Base-by-base conservation (phyloP, 768 basidiomycete genomes). In the Pluteus cervinus region DNA sequence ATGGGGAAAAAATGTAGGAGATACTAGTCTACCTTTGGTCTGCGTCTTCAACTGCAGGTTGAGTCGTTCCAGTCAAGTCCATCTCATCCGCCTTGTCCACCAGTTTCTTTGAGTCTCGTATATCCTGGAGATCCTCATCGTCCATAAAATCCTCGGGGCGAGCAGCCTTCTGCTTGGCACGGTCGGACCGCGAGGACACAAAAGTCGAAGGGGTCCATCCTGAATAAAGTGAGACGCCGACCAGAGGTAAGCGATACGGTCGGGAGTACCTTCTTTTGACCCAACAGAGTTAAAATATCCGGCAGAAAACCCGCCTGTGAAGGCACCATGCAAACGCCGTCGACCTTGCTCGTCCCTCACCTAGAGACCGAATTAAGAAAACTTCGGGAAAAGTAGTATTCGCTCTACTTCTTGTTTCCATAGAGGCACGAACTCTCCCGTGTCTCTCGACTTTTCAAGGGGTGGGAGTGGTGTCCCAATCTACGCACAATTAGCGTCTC, bases 251-350 rank as follows among this genome's bases (percentile, higher is more conserved):
- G 15, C 12, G 12, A 29, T 40, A 24, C 23, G 9, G 23, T n/a
- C 12, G 32, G 24, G 49, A 66, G 18, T 40, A 81, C 93, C 93
- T 75, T 98, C 93, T 58, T 94, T 90, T 5, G 88, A 92, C 1
- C 96, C 96, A 24, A 94, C 94, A 1, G 83, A 75, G 58, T 98
- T 98, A 68, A 84, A 97, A 63, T 97, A 97, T 0, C 94, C 94
- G 18, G 96, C 96, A 38, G 87, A 91, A 70, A 91, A 99, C 8
- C 96, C 96, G 16, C 96, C 96, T 0, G 93, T 97, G 64, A 98
- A 99, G 3, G 96, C 96, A 3, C 96, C 96, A 55, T 99, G 96
- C n/a, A 99, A 65, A 40, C 96, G 68, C 46, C 90, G 66, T 30
- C 94, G 75, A 22, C 92, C 91, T 54, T 96, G 79, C 61, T 98